Conservation (phyloP, 202 grass and related monocot species). For the Schoenoplectus triqueter region DNA sequence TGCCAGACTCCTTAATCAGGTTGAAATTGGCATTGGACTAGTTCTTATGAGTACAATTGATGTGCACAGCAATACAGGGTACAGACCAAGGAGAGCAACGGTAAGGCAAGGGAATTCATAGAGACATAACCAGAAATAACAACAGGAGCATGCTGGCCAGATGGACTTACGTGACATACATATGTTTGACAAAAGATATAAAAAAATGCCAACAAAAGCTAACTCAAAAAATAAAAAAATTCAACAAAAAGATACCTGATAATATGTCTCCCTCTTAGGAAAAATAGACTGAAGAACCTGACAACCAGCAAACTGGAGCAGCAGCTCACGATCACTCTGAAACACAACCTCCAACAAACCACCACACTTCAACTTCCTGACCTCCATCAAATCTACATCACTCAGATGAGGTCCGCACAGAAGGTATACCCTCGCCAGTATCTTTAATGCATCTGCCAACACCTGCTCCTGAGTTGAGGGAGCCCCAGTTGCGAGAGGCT, state of each 20-base stretch:
- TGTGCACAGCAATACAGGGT: not conserved
- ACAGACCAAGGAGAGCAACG: not conserved
- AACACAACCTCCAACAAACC: conserved; percentile 81
- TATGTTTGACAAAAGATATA: not conserved
- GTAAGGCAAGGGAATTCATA: conserved; percentile 3
- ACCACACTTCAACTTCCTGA: conserved; percentile 72
- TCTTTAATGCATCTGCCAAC: conserved; percentile 83
- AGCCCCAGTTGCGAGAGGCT: conserved; percentile 44
- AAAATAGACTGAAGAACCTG: conserved; percentile 86
- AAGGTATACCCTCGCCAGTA: conserved; percentile 76
- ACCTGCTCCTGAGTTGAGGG: conserved; percentile 87
- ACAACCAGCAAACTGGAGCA: conserved; percentile 81
- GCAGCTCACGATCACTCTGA: conserved; percentile 86
- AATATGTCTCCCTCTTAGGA: conserved; percentile 88
- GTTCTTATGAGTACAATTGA: not conserved
- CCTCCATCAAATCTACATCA: conserved; percentile 53
- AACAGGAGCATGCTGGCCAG: not conserved
- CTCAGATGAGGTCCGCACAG: conserved; percentile 52
- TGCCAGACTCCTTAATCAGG: conserved; percentile 20
- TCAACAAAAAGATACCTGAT: conserved; percentile 64
- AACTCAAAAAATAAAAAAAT: conserved; percentile 38
- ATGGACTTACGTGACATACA: not conserved
- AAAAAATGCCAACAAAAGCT: conserved; percentile 25
- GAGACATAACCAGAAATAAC: conserved; percentile 3
- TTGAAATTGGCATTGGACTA: not conserved